Base-by-base conservation (phyloP, 2,329 filamentous ascomycete species). In the Hysterium pulicare region DNA sequence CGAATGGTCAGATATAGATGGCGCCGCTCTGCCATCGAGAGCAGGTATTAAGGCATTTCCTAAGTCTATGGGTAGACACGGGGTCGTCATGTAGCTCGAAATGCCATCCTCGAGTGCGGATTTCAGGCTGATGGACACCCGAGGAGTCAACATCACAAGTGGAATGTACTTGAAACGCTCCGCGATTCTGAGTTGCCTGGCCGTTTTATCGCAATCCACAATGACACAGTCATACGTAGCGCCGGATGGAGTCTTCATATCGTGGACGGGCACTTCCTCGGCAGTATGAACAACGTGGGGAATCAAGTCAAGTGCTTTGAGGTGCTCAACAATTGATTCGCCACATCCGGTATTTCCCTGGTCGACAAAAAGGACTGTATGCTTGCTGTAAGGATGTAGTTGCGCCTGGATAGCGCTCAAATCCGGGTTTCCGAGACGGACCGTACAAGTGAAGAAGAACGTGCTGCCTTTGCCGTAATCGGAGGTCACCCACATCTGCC, bases 61-160 rank as follows among this genome's bases (percentile, higher is more conserved):
- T 45, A 98, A 74, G 66, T 98, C 93, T 49, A 96, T 95, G 4
- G 91, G 82, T 59, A 91, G 80, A 70, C 93, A 97, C 7, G 93
- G 93, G 13, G 90, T 95, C 2, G 93, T 97, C 90, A 97, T 96
- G 69, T 96, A 97, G 38, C 90, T 96, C n/a, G 90, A 94, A 54
- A 98, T 95, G 49, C 93, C 91, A 50, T 97, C 78, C 64, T 97
- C 93, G 46, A 97, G 73, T 45, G 91, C 93, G 3, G 89, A 93
- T 72, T 95, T 95, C 55, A 98, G 77, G 66, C 84, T 94, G 53
- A 97, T 89, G 47, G 90, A 87, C 10, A 97, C 90, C 26, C 89
- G 76, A 0, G 91, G 90, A 33, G 90, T 93, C 34, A 97, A 72
- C 47, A 97, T 80, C 33, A 98, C 91, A 51, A 98, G 90, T 2